Conservation (phyloP, 2,329 filamentous ascomycete species). For the Neonectria sp. region DNA sequence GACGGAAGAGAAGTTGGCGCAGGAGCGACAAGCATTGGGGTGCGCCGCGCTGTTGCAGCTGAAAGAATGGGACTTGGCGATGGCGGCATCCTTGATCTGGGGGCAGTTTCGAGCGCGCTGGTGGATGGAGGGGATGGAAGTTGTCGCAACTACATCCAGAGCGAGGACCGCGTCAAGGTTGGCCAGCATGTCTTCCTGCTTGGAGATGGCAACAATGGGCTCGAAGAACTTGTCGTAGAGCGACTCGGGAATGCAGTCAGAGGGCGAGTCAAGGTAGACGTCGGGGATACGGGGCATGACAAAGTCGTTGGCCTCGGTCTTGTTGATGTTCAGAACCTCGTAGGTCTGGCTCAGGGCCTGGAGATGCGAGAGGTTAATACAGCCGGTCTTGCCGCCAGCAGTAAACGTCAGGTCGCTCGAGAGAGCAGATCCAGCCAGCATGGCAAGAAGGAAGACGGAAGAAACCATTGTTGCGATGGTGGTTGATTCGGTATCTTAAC, state of each 20-base stretch:
- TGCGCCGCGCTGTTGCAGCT: slow-evolving; percentile 31
- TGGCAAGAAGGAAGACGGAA: slow-evolving; percentile 19
- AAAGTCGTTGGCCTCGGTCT: neutral
- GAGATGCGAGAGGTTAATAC: slow-evolving; percentile 31
- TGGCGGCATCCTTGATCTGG: slow-evolving; percentile 25
- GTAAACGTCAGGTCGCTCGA: slow-evolving; percentile 21
- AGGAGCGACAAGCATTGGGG: slow-evolving; percentile 28
- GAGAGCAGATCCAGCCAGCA: slow-evolving; percentile 15
- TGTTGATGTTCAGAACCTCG: slow-evolving; percentile 10
- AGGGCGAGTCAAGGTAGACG: slow-evolving; percentile 25
- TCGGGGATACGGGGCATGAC: slow-evolving; percentile 23
- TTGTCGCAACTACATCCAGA: slow-evolving; percentile 9
- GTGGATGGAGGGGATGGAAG: neutral
- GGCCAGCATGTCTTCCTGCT: slow-evolving; percentile 31
- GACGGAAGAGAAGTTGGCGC: slow-evolving; percentile 25
- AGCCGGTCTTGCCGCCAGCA: slow-evolving; percentile 11
- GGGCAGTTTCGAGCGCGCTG: slow-evolving; percentile 28
- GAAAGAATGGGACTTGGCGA: slow-evolving; percentile 8
- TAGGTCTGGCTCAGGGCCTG: slow-evolving; percentile 34
- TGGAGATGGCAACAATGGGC: slow-evolving; percentile 32
- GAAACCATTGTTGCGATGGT: slow-evolving; percentile 18
- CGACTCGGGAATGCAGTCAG: slow-evolving; percentile 30
- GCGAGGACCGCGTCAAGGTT: slow-evolving; percentile 15
- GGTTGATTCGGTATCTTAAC: neutral
- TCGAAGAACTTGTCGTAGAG: slow-evolving; percentile 36